Conservation (phyloP, 176 grass and related monocot genomes). For the Echinochloa phyllopogon region DNA sequence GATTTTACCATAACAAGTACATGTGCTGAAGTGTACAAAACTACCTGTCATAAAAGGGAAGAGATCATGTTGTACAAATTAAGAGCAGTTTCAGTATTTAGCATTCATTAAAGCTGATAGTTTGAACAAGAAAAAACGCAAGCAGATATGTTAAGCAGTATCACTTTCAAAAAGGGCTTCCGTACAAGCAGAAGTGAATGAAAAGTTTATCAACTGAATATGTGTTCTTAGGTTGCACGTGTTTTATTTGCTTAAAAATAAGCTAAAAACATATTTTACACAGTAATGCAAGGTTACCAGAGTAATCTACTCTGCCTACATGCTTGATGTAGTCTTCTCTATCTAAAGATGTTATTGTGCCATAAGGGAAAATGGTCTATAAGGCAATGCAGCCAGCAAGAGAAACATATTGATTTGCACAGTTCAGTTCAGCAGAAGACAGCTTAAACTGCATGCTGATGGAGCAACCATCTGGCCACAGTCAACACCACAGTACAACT, state of each 20-base stretch:
- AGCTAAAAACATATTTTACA: neutral
- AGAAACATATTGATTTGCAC: neutral
- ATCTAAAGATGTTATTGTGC: neutral
- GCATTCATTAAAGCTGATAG: constrained; percentile 9
- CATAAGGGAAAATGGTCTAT: neutral
- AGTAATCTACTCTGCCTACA: neutral
- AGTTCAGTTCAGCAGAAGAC: neutral
- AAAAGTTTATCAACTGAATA: constrained; percentile 4
- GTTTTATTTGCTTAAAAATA: constrained; percentile 5
- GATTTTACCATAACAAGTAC: neutral
- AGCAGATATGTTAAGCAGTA: neutral
- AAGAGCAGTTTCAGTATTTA: constrained; percentile 18
- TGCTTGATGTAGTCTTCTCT: neutral
- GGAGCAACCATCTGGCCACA: neutral
- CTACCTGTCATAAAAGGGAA: neutral
- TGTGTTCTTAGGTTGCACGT: neutral
- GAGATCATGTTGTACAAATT: constrained; percentile 13
- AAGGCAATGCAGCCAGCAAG: constrained; percentile 14
- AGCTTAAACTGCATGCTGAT: constrained; percentile 9
- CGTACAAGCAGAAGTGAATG: constrained; percentile 14
- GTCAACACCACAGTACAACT: neutral
- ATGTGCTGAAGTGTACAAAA: neutral
- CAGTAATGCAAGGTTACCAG: neutral
- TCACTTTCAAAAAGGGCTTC: constrained; percentile 11
- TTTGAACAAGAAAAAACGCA: constrained; percentile 19